These are phyloP conservation scores for Xylariales sp. DNA, from an alignment of 2,329 filamentous ascomycete species.

Conservation along the genomic window DNA sequence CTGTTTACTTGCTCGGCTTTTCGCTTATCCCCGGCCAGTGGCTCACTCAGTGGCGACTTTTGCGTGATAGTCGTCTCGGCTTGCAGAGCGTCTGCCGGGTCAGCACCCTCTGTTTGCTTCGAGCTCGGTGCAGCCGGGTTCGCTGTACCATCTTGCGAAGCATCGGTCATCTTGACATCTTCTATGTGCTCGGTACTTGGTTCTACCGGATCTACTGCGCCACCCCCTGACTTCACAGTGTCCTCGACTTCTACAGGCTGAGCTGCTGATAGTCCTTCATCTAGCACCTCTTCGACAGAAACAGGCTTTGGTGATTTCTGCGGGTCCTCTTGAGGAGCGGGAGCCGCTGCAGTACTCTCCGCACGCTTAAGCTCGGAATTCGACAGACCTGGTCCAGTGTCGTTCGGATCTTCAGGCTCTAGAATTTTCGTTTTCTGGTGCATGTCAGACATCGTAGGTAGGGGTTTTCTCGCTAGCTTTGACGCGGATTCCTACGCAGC, in stretches of 20 bases:
- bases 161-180: conserved; percentile 1
- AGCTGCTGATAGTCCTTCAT: conserved; percentile 18
- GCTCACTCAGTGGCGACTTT: too few relatives aligned
- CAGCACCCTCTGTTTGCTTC: neutral
- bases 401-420: too few relatives aligned
- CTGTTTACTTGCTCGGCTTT: conserved; percentile 14
- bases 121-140: neutral
- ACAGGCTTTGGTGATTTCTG: conserved; percentile 23
- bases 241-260: conserved; percentile 17
- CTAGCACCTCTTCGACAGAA: conserved; percentile 23
- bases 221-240: conserved; percentile 12
- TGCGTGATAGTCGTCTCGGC: too few relatives aligned
- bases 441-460: too few relatives aligned
- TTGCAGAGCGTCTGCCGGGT: too few relatives aligned
- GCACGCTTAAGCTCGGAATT: too few relatives aligned
- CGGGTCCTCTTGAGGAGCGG: conserved; percentile 15
- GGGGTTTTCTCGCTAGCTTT: too few relatives aligned
- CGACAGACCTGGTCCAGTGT: too few relatives aligned
- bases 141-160: neutral
- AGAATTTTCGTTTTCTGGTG: too few relatives aligned
- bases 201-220: neutral
- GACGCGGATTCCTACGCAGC: too few relatives aligned
- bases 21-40: conserved; percentile 9
- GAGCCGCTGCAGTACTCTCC: conserved; percentile 3
- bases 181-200: neutral